Base-by-base conservation (phyloP, 83 land plant genomes). In the Picea mariana region DNA sequence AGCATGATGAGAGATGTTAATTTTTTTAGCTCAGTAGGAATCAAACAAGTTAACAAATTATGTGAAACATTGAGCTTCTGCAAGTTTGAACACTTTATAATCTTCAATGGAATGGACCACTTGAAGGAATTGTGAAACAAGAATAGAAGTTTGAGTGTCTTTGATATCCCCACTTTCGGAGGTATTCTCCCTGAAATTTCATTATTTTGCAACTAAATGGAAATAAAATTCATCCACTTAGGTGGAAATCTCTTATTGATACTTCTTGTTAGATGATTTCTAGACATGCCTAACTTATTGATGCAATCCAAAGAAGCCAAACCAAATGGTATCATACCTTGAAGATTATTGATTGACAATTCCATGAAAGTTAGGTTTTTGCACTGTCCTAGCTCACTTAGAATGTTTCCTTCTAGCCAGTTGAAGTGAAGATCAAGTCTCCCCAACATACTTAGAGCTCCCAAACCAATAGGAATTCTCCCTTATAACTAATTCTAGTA, bases 401-500 rank as follows among this genome's bases (percentile, higher is more conserved):
- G 91, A 80, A 93, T 86, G 17, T 8, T 8, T 1, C 84, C 80
- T 18, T 23, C 49, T 2, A 62, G 9, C 8, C 17, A 13, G 64
- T 88, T 92, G 67, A 84, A 85, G 80, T 87, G 87, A 78, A 89
- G 80, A 65, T 80, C 83, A 71, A 95, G 71, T n/a, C 59, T 79
- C 79, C 79, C 82, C 52, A 95, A 38, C 27, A 61, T 82, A 11
- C 5, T 85, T 71, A 80, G 71, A 83, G 12, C 3, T 34, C 11
- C 90, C 0, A 89, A 24, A 40, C 81, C 79, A 7, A 47, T 47
- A 13, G 98, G 97, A 42, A 96, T 90, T 3, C 84, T 26, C 9
- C 96, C 95, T 24, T 83, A 84, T 27, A 96, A 38, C 65, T 81
- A 84, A 76, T 92, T 96, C 84, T 89, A 87, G 88, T 91, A 89